Evolutionary conservation across 164 flowering plant species (phyloP), one percentile per base, ranked within the genome.

Genomic region (Litsea cubeba): DNA sequence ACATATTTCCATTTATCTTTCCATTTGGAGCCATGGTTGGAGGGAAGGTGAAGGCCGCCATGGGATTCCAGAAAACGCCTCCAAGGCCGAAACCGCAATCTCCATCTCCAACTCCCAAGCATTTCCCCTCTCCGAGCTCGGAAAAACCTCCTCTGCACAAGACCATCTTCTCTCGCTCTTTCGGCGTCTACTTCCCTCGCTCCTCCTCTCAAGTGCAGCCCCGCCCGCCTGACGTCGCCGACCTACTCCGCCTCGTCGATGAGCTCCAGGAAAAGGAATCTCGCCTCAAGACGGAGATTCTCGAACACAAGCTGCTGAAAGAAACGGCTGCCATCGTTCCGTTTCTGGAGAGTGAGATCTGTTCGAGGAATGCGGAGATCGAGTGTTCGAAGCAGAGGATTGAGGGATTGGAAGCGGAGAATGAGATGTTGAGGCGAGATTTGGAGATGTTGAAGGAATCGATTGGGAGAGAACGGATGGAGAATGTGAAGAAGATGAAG

Each of bases 121-220:
- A 80, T 30, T 28, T 26, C 28, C 62, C 79, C 1, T 76, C 78
- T 15, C 73, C 84, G 49, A 58, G 69, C 54, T 50, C 79, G 1
- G 26, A 69, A 18, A 62, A 70, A 24, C 46, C 66, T 26, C 57
- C 84, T 65, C 84, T 80, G 50, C 83, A 81, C 50, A 87, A 83
- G 50, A 68, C 84, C 2, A 73, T 71, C 11, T 87, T 90, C 75
- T 83, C 92, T 0, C 92, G 95, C 54, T 86, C 99, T 0, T 90
- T 95, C 62, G 95, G 99, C n/a, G 95, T 80, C 10, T 95, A 92
- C 83, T 94, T 94, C 84, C 98, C 99, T 1, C 91, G 95, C 64
- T 81, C 98, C 26, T 84, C 98, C 23, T 30, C 35, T 30, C 97
- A 93, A 69, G 97, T 93, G 8, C 97, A 92, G 85, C 97, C 99